phyloP scores from a whole-genome alignment of 2,329 filamentous ascomycete species.

The Phaeosphaeria sp. region DNA sequence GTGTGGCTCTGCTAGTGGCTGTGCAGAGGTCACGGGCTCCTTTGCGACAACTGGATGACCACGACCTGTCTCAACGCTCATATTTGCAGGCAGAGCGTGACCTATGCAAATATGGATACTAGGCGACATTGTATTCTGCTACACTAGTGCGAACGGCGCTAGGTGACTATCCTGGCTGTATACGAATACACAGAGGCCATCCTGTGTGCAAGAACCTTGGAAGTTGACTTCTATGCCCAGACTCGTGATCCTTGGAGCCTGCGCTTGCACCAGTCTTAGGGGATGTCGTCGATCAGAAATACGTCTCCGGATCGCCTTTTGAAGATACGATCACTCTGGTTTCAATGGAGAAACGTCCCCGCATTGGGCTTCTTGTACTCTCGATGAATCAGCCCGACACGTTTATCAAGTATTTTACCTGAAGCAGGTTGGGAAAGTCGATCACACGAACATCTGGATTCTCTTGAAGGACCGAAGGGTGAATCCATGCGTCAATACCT shows the following conservation, averaged over 20 bases:
- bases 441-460: not conserved
- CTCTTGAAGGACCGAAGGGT: not conserved
- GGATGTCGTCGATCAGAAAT: not conserved
- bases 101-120: not conserved
- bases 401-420: not conserved
- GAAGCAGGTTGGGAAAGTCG: not conserved
- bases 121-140: not conserved
- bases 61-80: not conserved
- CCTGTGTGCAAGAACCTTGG: not conserved
- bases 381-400: too few species aligned
- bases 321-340: not conserved
- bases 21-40: constrained; percentile 1
- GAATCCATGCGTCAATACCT: not conserved
- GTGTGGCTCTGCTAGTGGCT: not conserved
- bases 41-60: not conserved
- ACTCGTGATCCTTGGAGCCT: not conserved
- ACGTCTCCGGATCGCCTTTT: not conserved
- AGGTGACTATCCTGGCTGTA: not conserved
- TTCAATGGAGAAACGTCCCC: not conserved
- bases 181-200: too few species aligned
- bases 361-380: not conserved
- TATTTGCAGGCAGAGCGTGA: not conserved
- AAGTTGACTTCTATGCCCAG: not conserved
- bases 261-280: not conserved
- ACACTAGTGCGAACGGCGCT: not conserved